Evolutionary conservation across 2,329 filamentous ascomycete species (phyloP).

Genomic region (Fusarium staphyleae): DNA sequence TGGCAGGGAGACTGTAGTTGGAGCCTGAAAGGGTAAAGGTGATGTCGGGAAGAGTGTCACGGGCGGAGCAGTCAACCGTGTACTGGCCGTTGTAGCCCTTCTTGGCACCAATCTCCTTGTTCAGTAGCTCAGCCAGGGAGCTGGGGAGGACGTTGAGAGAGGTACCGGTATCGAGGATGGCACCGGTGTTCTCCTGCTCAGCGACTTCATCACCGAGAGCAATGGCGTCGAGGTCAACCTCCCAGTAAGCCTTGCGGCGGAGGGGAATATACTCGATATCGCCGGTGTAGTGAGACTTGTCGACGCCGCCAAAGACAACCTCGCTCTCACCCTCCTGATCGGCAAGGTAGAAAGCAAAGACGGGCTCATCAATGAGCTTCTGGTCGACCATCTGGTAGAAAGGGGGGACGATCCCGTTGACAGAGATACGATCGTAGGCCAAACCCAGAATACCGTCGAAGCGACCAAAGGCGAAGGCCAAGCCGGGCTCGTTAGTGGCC

Average conservation of each 20-base stretch:
- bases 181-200: slow-evolving; percentile 91
- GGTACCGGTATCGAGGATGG: slow-evolving; percentile 97
- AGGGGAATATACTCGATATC: slow-evolving; percentile 93
- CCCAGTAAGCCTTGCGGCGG: slow-evolving; percentile 99
- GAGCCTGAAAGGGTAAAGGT: slow-evolving; percentile 89
- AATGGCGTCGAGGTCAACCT: slow-evolving; percentile 94
- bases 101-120: slow-evolving; percentile 97
- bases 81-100: slow-evolving; percentile 98
- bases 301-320: slow-evolving; percentile 87
- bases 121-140: slow-evolving; percentile 92
- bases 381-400: slow-evolving; percentile 97
- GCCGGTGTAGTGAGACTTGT: slow-evolving; percentile 81
- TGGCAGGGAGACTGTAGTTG: slow-evolving; percentile 88
- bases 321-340: slow-evolving; percentile 78
- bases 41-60: slow-evolving; percentile 84
- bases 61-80: slow-evolving; percentile 86
- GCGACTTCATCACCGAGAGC: slow-evolving; percentile 85
- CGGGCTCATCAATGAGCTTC: slow-evolving; percentile 85
- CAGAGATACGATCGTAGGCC: slow-evolving; percentile 94
- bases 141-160: slow-evolving; percentile 95
- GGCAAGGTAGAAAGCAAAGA: slow-evolving; percentile 96
- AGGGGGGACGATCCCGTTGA: slow-evolving; percentile 91
- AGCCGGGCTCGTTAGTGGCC: slow-evolving; percentile 91
- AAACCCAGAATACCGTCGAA: slow-evolving; percentile 98
- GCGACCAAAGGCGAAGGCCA: slow-evolving; percentile 96